Evolutionary conservation across 495 filamentous ascomycete species (phyloP), one percentile per base, ranked within the genome.

Genomic region (Penicillium robsamsonii): DNA sequence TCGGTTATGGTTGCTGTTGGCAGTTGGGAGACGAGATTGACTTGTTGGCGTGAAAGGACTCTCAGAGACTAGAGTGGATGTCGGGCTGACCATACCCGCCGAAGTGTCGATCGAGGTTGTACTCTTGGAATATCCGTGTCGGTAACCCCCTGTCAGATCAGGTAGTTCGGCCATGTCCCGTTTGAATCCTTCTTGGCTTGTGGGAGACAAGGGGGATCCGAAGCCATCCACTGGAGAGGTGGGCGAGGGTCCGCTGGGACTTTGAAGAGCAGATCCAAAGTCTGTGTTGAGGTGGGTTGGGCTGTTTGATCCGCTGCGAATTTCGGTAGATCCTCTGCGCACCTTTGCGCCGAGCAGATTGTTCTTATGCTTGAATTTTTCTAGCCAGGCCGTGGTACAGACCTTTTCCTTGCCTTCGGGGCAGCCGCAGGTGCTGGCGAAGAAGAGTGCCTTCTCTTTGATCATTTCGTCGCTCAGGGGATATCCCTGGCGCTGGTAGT

Each of bases 361-460:
- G 70, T 97, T 90, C 70, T 93, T 97, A 57, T 88, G 84, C 77
- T 97, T 96, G 79, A 99, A 97, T 67, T 95, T 96, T 69, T 96
- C 93, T 49, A 99, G 79, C 92, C 92, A 97, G 56, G 79, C 83
- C 7, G 85, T 72, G 55, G 81, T 92, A 61, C 87, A 85, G 33
- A 86, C 80, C 69, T 92, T 90, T 49, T 87, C 77, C 51, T 91
- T 87, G 58, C 83, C 86, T 55, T 96, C 94, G 11, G 84, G 79
- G 60, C 81, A 85, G 25, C 87, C 87, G 29, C 87, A 84, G 24
- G 88, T 89, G 18, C 80, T 87, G 18, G 90, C 89, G 67, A 97
- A 99, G 52, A 91, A 86, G 45, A 82, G 79, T 2, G 91, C 91
- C 76, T 96, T 94, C 64, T 96, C 91, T 60, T 84, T 84, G 68